Conservation (phyloP, 768 basidiomycete genomes). For the Lenzites betulinus region DNA sequence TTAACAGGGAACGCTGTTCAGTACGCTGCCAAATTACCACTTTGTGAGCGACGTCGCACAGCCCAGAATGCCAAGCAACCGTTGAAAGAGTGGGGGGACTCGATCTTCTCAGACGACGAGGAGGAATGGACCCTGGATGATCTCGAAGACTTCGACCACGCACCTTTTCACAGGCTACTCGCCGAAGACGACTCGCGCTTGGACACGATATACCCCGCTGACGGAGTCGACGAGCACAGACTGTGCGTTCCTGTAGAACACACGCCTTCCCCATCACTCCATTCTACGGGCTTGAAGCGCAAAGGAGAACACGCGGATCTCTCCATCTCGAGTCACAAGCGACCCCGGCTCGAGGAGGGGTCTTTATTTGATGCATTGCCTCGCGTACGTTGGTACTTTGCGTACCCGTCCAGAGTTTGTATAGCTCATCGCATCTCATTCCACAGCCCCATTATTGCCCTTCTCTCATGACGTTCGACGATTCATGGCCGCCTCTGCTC, state of each 20-base stretch:
- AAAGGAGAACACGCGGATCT: background rate
- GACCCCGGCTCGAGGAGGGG: background rate
- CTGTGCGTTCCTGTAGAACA: background rate
- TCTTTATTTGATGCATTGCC: background rate
- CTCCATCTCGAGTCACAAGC: background rate
- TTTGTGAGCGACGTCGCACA: background rate
- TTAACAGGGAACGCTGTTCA: background rate
- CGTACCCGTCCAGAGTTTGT: no score
- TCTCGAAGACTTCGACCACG: conserved; percentile 19
- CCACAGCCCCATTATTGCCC: conserved; percentile 10
- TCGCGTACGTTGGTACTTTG: background rate
- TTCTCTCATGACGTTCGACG: background rate
- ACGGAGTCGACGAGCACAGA: background rate
- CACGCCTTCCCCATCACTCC: no score
- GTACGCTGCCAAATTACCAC: background rate
- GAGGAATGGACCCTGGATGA: conserved; percentile 9
- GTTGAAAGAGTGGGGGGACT: conserved; percentile 7
- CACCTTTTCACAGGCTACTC: background rate
- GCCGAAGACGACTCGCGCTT: background rate
- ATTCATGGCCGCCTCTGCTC: background rate
- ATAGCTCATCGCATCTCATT: background rate
- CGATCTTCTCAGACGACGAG: background rate
- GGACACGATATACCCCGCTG: background rate
- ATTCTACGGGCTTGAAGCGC: background rate
- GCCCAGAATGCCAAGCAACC: background rate